Evolutionary conservation across 2,329 filamentous ascomycete genomes (phyloP).

Genomic region (Juglanconis oblonga): DNA sequence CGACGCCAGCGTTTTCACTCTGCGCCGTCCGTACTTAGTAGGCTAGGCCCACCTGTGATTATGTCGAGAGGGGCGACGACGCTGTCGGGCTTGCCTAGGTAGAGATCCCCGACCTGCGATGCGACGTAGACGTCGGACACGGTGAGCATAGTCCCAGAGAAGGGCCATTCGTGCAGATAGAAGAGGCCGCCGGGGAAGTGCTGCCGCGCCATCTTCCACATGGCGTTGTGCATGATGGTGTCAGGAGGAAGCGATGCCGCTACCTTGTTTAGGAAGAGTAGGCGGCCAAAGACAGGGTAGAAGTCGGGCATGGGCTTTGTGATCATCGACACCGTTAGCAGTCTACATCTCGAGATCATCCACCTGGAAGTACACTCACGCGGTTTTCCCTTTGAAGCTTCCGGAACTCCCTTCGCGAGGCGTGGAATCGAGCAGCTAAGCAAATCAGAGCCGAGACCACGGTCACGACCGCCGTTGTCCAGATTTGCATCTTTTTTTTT

Average conservation of each 20-base stretch:
- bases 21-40: background rate
- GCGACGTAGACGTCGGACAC: conserved; percentile 18
- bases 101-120: conserved; percentile 21
- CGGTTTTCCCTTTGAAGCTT: background rate
- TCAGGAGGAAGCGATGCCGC: conserved; percentile 16
- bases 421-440: background rate
- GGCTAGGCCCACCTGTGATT: conserved; percentile 18
- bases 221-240: conserved; percentile 19
- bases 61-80: conserved; percentile 22
- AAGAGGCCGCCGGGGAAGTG: conserved; percentile 20
- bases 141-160: conserved; percentile 19
- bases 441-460: background rate
- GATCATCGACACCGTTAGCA: background rate
- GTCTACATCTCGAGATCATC: background rate
- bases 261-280: conserved; percentile 19
- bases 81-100: conserved; percentile 23
- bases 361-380: background rate
- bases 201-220: conserved; percentile 18
- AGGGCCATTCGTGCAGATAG: conserved; percentile 24
- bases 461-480: background rate
- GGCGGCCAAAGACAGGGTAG: conserved; percentile 20
- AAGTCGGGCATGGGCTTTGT: conserved; percentile 1
- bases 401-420: background rate
- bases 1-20: conserved; percentile 25
- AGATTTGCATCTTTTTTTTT: background rate